phyloP scores from a whole-genome alignment of 371 early-diverging fungal genomes.

The Lichtheimia ramosa region DNA sequence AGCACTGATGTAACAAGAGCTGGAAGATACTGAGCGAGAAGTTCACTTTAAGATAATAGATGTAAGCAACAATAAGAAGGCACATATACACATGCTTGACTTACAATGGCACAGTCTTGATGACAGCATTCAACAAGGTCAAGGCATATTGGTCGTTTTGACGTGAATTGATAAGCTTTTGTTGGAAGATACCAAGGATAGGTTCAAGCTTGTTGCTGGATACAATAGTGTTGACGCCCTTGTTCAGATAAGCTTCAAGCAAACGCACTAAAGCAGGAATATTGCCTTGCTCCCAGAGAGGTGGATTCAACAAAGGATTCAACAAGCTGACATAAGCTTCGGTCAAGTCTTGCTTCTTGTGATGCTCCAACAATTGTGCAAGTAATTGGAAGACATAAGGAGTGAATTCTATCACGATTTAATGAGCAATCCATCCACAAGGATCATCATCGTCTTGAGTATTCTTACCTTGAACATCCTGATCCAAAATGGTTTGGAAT shows the following conservation, averaged over 20 bases:
- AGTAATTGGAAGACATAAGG: constrained; percentile 97
- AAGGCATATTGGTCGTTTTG: constrained; percentile 87
- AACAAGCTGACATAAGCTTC: constrained; percentile 71
- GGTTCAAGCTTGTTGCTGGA: constrained; percentile 71
- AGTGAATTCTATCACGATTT: constrained; percentile 70
- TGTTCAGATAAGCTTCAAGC: constrained; percentile 80
- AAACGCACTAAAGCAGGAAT: constrained; percentile 91
- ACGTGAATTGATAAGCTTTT: constrained; percentile 86
- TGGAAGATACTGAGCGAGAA: constrained; percentile 69
- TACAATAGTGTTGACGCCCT: constrained; percentile 67
- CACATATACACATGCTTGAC: constrained; percentile 8
- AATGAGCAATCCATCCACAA: not conserved
- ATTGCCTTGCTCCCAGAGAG: constrained; percentile 90
- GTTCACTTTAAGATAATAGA: constrained; percentile 30
- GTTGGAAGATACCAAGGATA: constrained; percentile 90
- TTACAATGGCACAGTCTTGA: constrained; percentile 70
- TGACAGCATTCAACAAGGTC: constrained; percentile 73
- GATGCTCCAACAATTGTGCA: constrained; percentile 81
- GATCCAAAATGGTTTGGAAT: constrained; percentile 90
- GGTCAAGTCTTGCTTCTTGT: constrained; percentile 69
- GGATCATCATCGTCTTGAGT: not conserved
- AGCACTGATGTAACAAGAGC: constrained; percentile 77
- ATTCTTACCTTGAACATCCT: constrained; percentile 65
- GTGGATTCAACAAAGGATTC: constrained; percentile 79
- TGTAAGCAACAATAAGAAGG: not conserved